Percentiles rank a stretch among this genome's conserved stretches.
These are phyloP conservation scores for Hericium alpestre DNA, from an alignment of 768 basidiomycete genomes.

Conservation along the genomic window DNA sequence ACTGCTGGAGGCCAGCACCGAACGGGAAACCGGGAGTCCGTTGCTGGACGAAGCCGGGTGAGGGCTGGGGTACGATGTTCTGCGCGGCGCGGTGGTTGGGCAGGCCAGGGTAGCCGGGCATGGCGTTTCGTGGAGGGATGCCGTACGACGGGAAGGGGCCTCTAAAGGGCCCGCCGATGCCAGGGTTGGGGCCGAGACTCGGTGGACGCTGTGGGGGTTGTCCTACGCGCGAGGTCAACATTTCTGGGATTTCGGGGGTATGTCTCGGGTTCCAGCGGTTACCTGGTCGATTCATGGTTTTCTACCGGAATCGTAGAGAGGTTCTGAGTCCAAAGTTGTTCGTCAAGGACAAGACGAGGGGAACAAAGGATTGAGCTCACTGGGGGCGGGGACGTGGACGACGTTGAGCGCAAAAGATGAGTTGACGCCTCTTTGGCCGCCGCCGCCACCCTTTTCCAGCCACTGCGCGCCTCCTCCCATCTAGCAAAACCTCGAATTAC, in stretches of 20 bases:
- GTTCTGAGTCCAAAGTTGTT: background rate
- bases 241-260: background rate
- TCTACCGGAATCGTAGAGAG: background rate
- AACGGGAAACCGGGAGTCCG: constrained; percentile 62
- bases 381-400: background rate
- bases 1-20: constrained; percentile 39
- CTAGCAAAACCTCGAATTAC: too few relatives aligned
- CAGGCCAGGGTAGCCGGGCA: constrained; percentile 44
- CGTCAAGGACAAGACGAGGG: background rate
- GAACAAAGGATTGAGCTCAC: background rate
- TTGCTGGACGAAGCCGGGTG: constrained; percentile 55
- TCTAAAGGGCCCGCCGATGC: constrained; percentile 55
- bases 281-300: constrained; percentile 28
- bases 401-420: background rate
- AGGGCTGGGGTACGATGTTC: constrained; percentile 43
- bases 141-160: constrained; percentile 41
- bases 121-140: constrained; percentile 52
- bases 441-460: constrained; percentile 6
- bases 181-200: constrained; percentile 56
- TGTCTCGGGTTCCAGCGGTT: background rate
- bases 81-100: constrained; percentile 55
- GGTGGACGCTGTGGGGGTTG: constrained; percentile 79
- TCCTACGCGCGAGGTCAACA: constrained; percentile 31
- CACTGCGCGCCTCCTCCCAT: background rate
- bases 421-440: constrained; percentile 1